Base-by-base conservation (phyloP, 805 yeast species). In the Wickerhamomyces hampshirensis region DNA sequence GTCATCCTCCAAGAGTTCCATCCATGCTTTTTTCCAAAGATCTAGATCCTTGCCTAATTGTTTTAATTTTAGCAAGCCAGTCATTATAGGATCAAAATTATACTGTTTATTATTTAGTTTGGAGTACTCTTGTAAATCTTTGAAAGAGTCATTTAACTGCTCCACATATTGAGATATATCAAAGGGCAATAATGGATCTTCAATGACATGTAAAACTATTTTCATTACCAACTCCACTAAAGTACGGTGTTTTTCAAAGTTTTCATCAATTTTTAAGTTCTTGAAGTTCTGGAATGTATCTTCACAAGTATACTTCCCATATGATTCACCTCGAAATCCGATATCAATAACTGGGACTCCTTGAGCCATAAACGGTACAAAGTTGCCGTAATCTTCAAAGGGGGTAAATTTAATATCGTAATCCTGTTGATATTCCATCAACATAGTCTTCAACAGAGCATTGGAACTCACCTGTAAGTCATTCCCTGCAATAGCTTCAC, bases 181-280 rank as follows among this genome's bases (percentile, higher is more conserved):
- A 46, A 71, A 82, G 3, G 95, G 95, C 13, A 89, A 64, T 28
- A 86, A 57, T 1, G 97, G 95, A 28, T 70, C 72, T 47, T 88
- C 95, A 0, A 79, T 73, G n/a, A 83, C 51, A 31, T 73, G 68
- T n/a, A 87, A 51, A 0, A 72, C 59, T 4, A 80, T 43, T 31
- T 69, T 63, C 4, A 84, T 66, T 1, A 82, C 50, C 16, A 83
- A 52, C 37, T 77, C 72, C 4, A 78, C 72, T 42, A 87, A 50
- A 13, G 75, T 71, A 7, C 62, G 52, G 50, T 81, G 87, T 34
- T 71, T 66, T 13, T 60, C 53, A 72, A 80, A 75, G 12, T 63
- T 66, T 1, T 77, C 69, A 47, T 83, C 91, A 26, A 78, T 65
- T 5, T 40, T 24, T n/a, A 31, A n/a, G 21, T 65, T 55, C 24